Evolutionary conservation across 345 rosid species (phyloP).

Genomic region (Eucalyptus guilfoylei): DNA sequence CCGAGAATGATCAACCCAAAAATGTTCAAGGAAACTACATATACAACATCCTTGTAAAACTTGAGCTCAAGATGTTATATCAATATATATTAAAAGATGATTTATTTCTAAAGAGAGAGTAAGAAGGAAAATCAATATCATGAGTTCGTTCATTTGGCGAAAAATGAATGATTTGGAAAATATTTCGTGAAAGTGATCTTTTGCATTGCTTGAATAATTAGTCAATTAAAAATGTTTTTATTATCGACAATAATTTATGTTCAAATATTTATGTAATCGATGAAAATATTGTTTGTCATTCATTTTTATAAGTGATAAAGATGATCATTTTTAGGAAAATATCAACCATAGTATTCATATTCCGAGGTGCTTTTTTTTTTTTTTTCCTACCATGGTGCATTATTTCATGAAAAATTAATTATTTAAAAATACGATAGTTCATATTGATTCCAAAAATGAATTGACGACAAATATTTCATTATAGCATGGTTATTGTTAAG

Average conservation of each 20-base stretch:
- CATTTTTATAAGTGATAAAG: no score
- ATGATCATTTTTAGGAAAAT: no score
- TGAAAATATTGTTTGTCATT: no score
- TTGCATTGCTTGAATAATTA: no score
- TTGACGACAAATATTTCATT: background rate
- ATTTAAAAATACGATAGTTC: background rate
- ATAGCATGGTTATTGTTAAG: background rate
- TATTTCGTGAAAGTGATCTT: no score
- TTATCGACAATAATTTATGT: no score
- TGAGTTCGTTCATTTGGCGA: rapidly evolving
- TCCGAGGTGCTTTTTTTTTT: background rate
- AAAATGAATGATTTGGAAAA: no score
- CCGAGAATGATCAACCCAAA: background rate
- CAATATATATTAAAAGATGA: background rate
- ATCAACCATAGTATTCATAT: no score
- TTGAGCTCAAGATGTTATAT: background rate
- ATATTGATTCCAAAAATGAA: background rate
- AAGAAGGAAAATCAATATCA: background rate
- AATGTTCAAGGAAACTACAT: background rate
- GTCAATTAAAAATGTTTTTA: no score
- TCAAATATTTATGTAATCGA: no score
- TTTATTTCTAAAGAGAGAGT: background rate
- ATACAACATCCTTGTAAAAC: background rate
- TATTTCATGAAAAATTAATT: background rate
- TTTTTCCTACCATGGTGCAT: background rate